A percentile compares a stretch with the other conserved stretches of the same genome.
phyloP scores from a whole-genome alignment of 2,329 filamentous ascomycete genomes.

The Triangularia verruculosa region DNA sequence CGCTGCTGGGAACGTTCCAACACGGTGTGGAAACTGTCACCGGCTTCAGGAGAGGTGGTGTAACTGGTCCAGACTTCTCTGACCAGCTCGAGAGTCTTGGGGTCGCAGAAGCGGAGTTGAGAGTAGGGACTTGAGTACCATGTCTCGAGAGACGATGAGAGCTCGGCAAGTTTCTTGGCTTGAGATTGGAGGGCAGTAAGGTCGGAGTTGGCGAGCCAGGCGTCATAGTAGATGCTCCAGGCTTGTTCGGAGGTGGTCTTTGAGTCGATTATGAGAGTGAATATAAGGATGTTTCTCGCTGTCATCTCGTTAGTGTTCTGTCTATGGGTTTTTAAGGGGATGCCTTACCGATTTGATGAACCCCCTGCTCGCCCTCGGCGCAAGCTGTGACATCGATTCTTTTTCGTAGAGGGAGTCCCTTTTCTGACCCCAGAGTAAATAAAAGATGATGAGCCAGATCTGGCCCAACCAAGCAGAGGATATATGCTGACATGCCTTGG shows the following conservation, averaged over 20 bases:
- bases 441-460: slow-evolving; percentile 57
- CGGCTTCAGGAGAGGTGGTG: neutral
- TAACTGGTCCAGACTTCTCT: slow-evolving; percentile 41
- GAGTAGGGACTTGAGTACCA: slow-evolving; percentile 50
- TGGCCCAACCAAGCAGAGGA: slow-evolving; percentile 55
- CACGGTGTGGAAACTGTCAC: neutral
- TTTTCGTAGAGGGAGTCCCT: slow-evolving; percentile 8
- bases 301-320: neutral
- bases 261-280: slow-evolving; percentile 49
- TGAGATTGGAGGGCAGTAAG: slow-evolving; percentile 40
- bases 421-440: slow-evolving; percentile 48
- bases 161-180: slow-evolving; percentile 40
- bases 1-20: slow-evolving; percentile 4
- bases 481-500: slow-evolving; percentile 45
- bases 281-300: slow-evolving; percentile 53
- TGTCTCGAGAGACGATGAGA: slow-evolving; percentile 37
- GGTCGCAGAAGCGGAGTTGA: slow-evolving; percentile 48
- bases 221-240: slow-evolving; percentile 57
- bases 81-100: slow-evolving; percentile 42
- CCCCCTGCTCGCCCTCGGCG: slow-evolving; percentile 41
- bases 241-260: slow-evolving; percentile 32
- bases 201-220: slow-evolving; percentile 42
- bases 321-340: neutral
- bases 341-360: slow-evolving; percentile 47
- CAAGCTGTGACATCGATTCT: slow-evolving; percentile 56